These are phyloP conservation scores for Neonectria faginata DNA, from an alignment of 2,329 filamentous ascomycete genomes.

Conservation along the genomic window DNA sequence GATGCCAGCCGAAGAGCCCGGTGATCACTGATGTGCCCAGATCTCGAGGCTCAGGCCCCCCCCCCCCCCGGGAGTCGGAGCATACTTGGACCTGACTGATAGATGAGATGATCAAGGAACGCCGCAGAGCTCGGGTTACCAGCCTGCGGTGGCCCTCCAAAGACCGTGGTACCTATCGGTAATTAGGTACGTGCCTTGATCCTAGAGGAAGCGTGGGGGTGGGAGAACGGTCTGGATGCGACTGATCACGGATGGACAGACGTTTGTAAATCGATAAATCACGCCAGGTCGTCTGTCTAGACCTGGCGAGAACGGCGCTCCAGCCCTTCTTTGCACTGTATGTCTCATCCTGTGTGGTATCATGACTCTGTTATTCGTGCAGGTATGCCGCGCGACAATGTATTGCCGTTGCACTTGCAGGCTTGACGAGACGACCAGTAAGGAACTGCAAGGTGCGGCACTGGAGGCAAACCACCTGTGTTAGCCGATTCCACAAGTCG, in stretches of 20 bases:
- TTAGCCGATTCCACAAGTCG: conserved; percentile 23
- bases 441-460: not conserved
- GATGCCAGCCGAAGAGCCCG: conserved; percentile 18
- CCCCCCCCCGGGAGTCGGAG: conserved; percentile 10
- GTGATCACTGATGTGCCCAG: conserved; percentile 8
- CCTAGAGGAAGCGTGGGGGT: conserved; percentile 24
- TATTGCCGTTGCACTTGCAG: conserved; percentile 7
- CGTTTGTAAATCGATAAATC: conserved; percentile 24
- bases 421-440: not conserved
- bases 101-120: conserved; percentile 28
- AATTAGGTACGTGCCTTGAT: conserved; percentile 32
- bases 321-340: conserved; percentile 20
- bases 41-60: conserved; percentile 19
- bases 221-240: conserved; percentile 19
- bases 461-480: conserved; percentile 3
- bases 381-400: conserved; percentile 3
- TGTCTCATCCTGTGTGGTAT: conserved; percentile 28
- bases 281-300: conserved; percentile 30
- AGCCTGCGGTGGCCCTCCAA: conserved; percentile 7
- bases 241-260: conserved; percentile 20
- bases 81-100: conserved; percentile 19
- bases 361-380: conserved; percentile 4
- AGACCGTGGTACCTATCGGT: conserved; percentile 23
- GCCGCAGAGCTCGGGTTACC: not conserved
- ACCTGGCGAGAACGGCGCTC: conserved; percentile 23